Percentiles rank a stretch among this genome's conserved stretches.
Evolutionary conservation across 2,329 filamentous ascomycete species (phyloP).

Genomic region (Hymenoscyphus fraxineus): DNA sequence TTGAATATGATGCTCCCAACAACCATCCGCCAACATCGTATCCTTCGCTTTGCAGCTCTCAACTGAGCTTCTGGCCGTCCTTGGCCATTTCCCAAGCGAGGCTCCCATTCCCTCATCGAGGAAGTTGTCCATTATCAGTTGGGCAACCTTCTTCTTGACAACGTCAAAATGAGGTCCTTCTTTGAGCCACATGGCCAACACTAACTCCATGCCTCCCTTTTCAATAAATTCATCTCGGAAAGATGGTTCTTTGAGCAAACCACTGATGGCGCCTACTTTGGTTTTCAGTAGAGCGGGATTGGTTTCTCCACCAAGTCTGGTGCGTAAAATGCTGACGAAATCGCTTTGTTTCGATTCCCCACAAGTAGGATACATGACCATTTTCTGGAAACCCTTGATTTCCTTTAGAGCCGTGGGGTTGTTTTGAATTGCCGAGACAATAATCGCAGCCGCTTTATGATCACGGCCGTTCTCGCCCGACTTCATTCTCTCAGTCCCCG

Average conservation of each 20-base stretch:
- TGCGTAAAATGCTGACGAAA: slow-evolving; percentile 29
- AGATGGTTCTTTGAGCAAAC: slow-evolving; percentile 50
- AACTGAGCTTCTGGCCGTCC: slow-evolving; percentile 35
- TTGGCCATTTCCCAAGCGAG: slow-evolving; percentile 53
- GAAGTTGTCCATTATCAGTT: slow-evolving; percentile 61
- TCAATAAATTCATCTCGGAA: slow-evolving; percentile 55
- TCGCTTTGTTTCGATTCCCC: slow-evolving; percentile 11
- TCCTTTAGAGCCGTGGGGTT: slow-evolving; percentile 58
- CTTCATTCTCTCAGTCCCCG: slow-evolving; percentile 22
- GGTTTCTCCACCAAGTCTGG: slow-evolving; percentile 22
- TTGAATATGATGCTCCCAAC: slow-evolving; percentile 54
- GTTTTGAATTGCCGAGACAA: slow-evolving; percentile 59
- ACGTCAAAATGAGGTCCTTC: slow-evolving; percentile 47
- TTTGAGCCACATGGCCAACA: slow-evolving; percentile 50
- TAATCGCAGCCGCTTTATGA: slow-evolving; percentile 50
- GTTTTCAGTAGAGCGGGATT: slow-evolving; percentile 33
- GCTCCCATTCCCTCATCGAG: slow-evolving; percentile 64
- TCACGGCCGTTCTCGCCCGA: slow-evolving; percentile 25
- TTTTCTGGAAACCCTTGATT: slow-evolving; percentile 46
- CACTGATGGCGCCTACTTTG: slow-evolving; percentile 49
- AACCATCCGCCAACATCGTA: slow-evolving; percentile 44
- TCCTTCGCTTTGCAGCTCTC: slow-evolving; percentile 37
- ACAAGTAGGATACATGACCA: slow-evolving; percentile 30
- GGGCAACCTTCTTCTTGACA: slow-evolving; percentile 51
- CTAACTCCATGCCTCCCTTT: slow-evolving; percentile 49